Conservation (phyloP, 306 rosid species). For the Inga leiocalycina region DNA sequence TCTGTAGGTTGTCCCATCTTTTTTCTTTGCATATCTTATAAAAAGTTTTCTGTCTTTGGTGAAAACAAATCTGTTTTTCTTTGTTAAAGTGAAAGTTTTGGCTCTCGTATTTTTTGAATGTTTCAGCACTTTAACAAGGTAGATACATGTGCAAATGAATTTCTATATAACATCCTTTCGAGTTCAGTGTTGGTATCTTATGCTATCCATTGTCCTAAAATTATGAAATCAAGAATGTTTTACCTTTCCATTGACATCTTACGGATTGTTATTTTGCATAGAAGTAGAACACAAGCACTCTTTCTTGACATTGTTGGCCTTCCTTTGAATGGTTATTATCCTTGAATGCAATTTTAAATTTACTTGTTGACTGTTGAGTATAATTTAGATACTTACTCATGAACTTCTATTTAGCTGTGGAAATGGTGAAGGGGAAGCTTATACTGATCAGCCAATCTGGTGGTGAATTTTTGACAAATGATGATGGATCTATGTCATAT, state of each 20-base stretch:
- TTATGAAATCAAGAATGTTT: too few relatives aligned
- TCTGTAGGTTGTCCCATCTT: neutral
- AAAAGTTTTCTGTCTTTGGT: neutral
- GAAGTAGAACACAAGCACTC: neutral
- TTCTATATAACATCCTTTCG: neutral
- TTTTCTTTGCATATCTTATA: neutral
- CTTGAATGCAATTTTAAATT: conserved; percentile 7
- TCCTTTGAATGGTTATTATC: neutral
- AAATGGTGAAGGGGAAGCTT: conserved; percentile 58
- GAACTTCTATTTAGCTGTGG: conserved; percentile 22
- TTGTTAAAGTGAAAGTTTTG: neutral
- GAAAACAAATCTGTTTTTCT: neutral
- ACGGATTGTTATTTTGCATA: neutral
- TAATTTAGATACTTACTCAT: neutral
- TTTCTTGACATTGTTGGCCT: neutral
- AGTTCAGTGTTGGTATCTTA: neutral
- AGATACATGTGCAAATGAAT: neutral
- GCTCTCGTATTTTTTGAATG: neutral
- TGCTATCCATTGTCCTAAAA: too few relatives aligned
- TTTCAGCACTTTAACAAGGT: neutral
- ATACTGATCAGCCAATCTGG: conserved; percentile 60
- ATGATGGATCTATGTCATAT: conserved; percentile 58
- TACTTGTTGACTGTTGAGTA: neutral
- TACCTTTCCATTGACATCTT: too few relatives aligned
- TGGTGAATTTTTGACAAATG: conserved; percentile 47